Evolutionary conservation across 1,284 basidiomycete genomes (phyloP), one percentile per base, ranked within the genome.

Genomic region (Testicularia cyperi): DNA sequence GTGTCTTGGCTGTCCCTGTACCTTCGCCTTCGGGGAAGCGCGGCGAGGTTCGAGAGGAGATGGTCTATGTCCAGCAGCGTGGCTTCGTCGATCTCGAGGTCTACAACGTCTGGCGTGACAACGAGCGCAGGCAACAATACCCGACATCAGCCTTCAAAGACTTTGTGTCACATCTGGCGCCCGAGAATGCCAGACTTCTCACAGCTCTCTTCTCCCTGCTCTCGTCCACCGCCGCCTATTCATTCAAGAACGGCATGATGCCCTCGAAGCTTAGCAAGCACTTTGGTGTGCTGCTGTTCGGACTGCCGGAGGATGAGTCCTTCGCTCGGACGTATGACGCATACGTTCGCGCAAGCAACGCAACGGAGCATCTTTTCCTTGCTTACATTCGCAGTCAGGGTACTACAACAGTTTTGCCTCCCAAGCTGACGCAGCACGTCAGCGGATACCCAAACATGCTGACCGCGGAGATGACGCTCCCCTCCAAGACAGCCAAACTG

Each of bases 181-280:
- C 55, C 6, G 48, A 51, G 2, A 54, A 58, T 8, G 54, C 52
- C 27, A 51, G 53, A 16, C 54, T 76, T 24, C 67, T 76, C 25
- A 32, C 41, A 26, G 37, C 60, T 15, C 52, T 76, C 13, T 65
- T 76, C 44, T 68, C 70, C 30, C 64, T 76, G 18, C 63, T 76
- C 31, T 70, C 72, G 14, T 70, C 65, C 1, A 71, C 70, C 1
- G 61, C 68, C 7, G 63, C 65, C 28, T 73, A 74, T 52, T 72
- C 66, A 44, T 44, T 64, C 48, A 70, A 68, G 61, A 76, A 75
- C 44, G 72, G 71, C 32, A 76, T 75, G 72, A 68, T 71, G 37
- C 72, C 74, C 5, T 62, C 64, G 19, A 54, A 58, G 43, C 46
- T 76, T 5, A 46, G 49, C 32, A 69, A 71, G 33, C 48, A 62